A percentile compares a stretch with the other conserved stretches of the same genome.
Evolutionary conservation across 257 asterid genomes (phyloP).

Genomic region (Solanum stenotomum): DNA sequence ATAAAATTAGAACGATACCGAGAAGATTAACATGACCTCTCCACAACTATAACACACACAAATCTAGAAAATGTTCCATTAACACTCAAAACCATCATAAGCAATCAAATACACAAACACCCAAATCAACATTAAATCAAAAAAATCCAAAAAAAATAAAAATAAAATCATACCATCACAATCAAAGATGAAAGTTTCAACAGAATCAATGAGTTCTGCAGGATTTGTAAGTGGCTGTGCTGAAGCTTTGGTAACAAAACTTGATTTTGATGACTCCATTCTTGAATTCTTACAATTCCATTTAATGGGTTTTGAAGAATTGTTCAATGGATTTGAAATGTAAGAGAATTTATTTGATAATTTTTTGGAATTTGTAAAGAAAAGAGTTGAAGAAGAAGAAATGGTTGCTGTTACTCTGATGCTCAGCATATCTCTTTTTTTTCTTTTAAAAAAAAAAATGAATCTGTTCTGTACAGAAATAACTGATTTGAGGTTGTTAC

Average conservation of each 20-base stretch:
- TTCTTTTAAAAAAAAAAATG: not conserved
- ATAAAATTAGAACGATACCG: not conserved
- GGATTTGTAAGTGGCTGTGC: constrained; percentile 73
- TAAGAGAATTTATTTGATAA: constrained; percentile 23
- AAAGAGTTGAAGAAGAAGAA: constrained; percentile 30
- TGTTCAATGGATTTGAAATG: constrained; percentile 34
- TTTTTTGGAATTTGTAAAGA: constrained; percentile 19
- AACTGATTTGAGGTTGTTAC: not conserved
- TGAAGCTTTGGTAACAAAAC: constrained; percentile 33
- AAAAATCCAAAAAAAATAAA: not conserved
- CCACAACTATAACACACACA: not conserved
- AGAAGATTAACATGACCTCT: not conserved
- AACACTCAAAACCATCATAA: not conserved
- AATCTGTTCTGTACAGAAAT: not conserved
- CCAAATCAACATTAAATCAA: not conserved
- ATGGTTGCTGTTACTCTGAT: constrained; percentile 30
- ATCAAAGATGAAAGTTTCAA: constrained; percentile 92
- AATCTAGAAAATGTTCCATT: not conserved
- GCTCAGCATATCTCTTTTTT: constrained; percentile 30
- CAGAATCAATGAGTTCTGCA: constrained; percentile 80
- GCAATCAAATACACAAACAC: not conserved
- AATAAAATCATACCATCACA: constrained; percentile 65
- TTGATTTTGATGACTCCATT: constrained; percentile 40
- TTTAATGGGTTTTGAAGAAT: constrained; percentile 29
- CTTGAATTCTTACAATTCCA: constrained; percentile 40